Conservation (phyloP, 2,329 filamentous ascomycete genomes). For the Xylariaceae sp. region DNA sequence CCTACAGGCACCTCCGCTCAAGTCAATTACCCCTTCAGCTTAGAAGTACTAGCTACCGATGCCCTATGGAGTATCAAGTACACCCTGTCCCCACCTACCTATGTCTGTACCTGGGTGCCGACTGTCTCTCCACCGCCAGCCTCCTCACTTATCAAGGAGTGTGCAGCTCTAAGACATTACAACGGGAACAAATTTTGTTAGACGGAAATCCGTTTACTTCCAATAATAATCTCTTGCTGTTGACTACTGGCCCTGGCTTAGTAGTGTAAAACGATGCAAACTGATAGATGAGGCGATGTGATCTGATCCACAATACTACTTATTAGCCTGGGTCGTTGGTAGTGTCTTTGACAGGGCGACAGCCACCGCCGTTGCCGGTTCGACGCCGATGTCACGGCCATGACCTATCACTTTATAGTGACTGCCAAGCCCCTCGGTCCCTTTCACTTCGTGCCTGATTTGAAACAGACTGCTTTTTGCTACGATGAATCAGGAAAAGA, state of each 20-base stretch:
- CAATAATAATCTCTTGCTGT: slow-evolving; percentile 14
- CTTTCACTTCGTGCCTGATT: slow-evolving; percentile 3
- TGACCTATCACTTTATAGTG: background rate
- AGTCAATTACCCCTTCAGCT: too few species aligned
- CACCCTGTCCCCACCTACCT: background rate
- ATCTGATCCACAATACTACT: slow-evolving; percentile 8
- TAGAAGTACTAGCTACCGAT: too few species aligned
- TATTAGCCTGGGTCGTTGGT: slow-evolving; percentile 16
- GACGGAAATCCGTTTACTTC: slow-evolving; percentile 1
- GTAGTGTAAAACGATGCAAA: slow-evolving; percentile 4
- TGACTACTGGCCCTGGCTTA: slow-evolving; percentile 16
- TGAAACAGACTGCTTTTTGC: background rate
- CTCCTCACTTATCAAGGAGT: slow-evolving; percentile 9
- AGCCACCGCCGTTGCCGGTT: slow-evolving; percentile 1
- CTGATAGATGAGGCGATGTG: background rate
- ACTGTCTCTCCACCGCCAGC: slow-evolving; percentile 9
- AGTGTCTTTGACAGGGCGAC: slow-evolving; percentile 41
- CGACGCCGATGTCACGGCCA: background rate
- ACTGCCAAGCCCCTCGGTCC: slow-evolving; percentile 9
- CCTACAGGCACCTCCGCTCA: too few species aligned
- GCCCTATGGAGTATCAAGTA: too few species aligned
- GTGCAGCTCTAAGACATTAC: background rate
- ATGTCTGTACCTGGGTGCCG: too few species aligned
- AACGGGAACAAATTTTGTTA: background rate
- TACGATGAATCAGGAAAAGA: slow-evolving; percentile 8